Evolutionary conservation across 2,329 filamentous ascomycete genomes (phyloP), one percentile per base, ranked within the genome.

Genomic region (Aspergillus pseudotamarii): DNA sequence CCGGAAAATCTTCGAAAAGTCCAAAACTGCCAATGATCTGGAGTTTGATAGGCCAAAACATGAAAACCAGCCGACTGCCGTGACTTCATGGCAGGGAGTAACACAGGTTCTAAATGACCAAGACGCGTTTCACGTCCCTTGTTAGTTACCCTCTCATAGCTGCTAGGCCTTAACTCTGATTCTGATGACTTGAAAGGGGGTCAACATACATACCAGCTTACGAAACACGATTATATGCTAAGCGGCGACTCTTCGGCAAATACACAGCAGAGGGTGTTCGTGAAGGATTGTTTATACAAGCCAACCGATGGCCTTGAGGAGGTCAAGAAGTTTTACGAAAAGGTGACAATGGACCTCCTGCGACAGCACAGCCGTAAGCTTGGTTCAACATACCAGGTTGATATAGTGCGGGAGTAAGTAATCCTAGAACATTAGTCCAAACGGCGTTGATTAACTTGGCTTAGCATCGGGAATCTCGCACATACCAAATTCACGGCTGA

Each of bases 401-500:
- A 62, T 30, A 28, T 58, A 23, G 60, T 62, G 14, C 45, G 55
- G 11, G 55, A 62, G 60, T 62, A 62, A 32, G 55, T 54, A 12
- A 1, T 26, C 19, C 23, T 21, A 46, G 23, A 21, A 30, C 6
- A 28, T 30, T 9, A 19, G 26, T 50, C 14, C 23, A 28, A 50
- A 16, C 0, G 26, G 6, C 12, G 26, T 28, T 50, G 46, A 50
- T 26, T 6, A 28, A 28, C 26, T 50, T 6, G 6, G 16, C 6
- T 43, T 34, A 62, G 60, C 9, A 51, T 62, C 21, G 55, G 45
- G 32, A 62, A 62, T 19, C 36, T 58, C 9, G 60, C 54, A 10
- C 55, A 62, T 50, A 57, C 60, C 5, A n/a, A 36, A 23, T 62
- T 62, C 21, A 43, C 54, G 10, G 41, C 60, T 5, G 54, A 46